Conservation (phyloP, 768 basidiomycete species). For the Strobilomyces dryophilus region DNA sequence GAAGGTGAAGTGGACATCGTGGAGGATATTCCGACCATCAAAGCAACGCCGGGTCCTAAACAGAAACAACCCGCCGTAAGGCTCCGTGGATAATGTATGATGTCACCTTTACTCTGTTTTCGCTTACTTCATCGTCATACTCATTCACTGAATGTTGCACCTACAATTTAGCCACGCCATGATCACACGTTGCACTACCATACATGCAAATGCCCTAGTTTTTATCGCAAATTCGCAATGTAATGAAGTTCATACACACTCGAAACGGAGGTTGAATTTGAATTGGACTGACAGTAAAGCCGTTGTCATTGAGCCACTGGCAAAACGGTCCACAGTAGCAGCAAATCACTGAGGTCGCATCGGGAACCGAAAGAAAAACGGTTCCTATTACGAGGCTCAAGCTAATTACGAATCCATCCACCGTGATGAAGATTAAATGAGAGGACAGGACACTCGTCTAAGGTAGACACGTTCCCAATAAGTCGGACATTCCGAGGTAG, state of each 20-base stretch:
- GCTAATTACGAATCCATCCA: conserved; percentile 24
- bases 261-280: background rate
- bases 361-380: background rate
- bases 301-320: background rate
- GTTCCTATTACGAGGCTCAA: conserved; percentile 1
- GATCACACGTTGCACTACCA: conserved; percentile 9
- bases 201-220: conserved; percentile 13
- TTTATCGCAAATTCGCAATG: conserved; percentile 2
- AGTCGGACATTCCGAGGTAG: background rate
- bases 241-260: conserved; percentile 7
- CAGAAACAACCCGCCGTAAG: conserved; percentile 19
- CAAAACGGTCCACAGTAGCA: background rate
- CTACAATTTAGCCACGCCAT: background rate
- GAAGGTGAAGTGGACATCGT: conserved; percentile 41
- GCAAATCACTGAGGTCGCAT: background rate
- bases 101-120: conserved; percentile 3
- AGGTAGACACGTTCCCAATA: conserved; percentile 22
- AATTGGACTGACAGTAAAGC: background rate
- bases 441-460: conserved; percentile 24
- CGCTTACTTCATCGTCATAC: background rate
- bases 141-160: conserved; percentile 4
- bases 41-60: conserved; percentile 6
- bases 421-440: conserved; percentile 28
- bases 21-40: conserved; percentile 24
- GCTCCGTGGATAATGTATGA: conserved; percentile 25